phyloP scores from a whole-genome alignment of 306 rosid genomes.

The Gastrolobium villosum region DNA sequence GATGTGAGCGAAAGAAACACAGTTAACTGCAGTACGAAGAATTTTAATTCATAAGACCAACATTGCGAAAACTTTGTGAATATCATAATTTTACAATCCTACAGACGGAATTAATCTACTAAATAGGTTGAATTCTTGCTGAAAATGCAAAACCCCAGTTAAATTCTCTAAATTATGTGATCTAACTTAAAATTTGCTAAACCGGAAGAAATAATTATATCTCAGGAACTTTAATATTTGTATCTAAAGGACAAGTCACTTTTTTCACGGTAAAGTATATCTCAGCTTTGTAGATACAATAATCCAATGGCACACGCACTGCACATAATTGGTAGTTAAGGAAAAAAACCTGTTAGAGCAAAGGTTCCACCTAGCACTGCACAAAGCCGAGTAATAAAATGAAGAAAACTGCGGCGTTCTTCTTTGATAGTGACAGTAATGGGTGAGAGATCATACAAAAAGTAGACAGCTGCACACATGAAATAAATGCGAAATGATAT shows the following conservation, averaged over 20 bases:
- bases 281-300: too few relatives aligned
- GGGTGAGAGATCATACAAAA: slow-evolving; percentile 97
- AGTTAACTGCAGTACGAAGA: slow-evolving; percentile 8
- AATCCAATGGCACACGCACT: too few relatives aligned
- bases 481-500: slow-evolving; percentile 32
- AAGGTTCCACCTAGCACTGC: slow-evolving; percentile 98
- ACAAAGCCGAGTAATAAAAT: slow-evolving; percentile 94
- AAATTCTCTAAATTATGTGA: slow-evolving; percentile 12
- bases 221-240: not conserved
- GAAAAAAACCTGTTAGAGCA: slow-evolving; percentile 86
- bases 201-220: not conserved
- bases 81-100: too few relatives aligned
- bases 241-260: slow-evolving; percentile 2
- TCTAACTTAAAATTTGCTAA: not conserved
- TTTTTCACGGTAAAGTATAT: not conserved
- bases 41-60: slow-evolving; percentile 7
- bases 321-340: slow-evolving; percentile 1
- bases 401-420: slow-evolving; percentile 97
- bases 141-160: slow-evolving; percentile 23
- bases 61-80: not conserved
- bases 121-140: slow-evolving; percentile 21
- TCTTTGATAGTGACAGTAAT: slow-evolving; percentile 96
- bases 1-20: slow-evolving; percentile 8
- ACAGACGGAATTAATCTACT: not conserved
- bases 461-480: slow-evolving; percentile 89